phyloP scores from a whole-genome alignment of 805 yeast species.

The Cyberlindnera xylosilytica region DNA sequence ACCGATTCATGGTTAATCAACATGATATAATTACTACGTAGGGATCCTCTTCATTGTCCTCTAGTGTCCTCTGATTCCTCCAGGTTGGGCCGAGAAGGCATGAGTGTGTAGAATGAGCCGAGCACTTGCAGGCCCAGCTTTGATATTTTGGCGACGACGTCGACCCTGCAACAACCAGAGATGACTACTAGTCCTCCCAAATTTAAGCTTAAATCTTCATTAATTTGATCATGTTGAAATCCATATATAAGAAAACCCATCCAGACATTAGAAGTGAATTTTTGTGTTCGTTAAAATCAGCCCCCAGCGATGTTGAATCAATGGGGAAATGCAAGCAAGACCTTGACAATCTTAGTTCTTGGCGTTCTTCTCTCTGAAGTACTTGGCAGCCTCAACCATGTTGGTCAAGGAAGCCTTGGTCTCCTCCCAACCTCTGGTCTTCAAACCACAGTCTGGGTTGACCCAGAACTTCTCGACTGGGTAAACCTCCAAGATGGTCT shows the following conservation, averaged over 20 bases:
- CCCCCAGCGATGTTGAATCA: conserved; percentile 26
- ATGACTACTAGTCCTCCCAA: too few species aligned
- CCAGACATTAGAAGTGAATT: conserved; percentile 23
- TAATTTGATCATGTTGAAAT: conserved; percentile 41
- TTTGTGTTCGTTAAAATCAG: conserved; percentile 8
- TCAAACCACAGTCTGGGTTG: conserved; percentile 99
- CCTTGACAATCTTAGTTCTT: conserved; percentile 12
- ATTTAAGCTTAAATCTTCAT: conserved; percentile 12
- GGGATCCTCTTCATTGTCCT: too few species aligned
- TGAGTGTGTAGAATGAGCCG: too few species aligned
- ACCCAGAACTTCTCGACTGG: conserved; percentile 99
- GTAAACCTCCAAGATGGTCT: conserved; percentile 92
- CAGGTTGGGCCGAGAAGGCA: too few species aligned
- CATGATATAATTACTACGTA: too few species aligned
- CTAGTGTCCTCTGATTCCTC: too few species aligned
- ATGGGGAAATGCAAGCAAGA: conserved; percentile 11
- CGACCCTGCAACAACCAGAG: too few species aligned
- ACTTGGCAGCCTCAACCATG: conserved; percentile 99
- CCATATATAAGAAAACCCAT: conserved; percentile 33
- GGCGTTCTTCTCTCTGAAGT: conserved; percentile 61
- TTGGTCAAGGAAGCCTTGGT: conserved; percentile 91
- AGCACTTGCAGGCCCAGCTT: too few species aligned
- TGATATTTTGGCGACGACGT: too few species aligned
- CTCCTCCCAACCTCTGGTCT: conserved; percentile 99
- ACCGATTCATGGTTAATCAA: too few species aligned